Base-by-base conservation (phyloP, 352 stramenopile genomes). In the Globisporangium solare region DNA sequence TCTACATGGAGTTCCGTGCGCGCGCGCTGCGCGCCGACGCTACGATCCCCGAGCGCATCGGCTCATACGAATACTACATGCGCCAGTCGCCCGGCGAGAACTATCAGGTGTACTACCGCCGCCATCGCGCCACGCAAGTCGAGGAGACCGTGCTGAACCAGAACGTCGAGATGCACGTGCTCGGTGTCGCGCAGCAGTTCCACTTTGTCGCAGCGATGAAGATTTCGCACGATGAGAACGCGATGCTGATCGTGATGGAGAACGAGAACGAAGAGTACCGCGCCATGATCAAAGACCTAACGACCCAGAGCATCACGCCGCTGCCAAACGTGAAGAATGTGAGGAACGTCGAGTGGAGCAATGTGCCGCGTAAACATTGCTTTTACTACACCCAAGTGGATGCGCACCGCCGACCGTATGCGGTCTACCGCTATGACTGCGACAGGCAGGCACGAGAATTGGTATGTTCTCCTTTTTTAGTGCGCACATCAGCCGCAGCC, bases 361-460 rank as follows among this genome's bases (percentile, higher is more conserved):
- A 40, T 14, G 35, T 60, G 24, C 41, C 56, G 32, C 54, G 58
- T 6, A 39, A n/a, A 35, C 55, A n/a, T 49, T 60, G n/a, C 17
- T 91, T 94, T 42, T 92, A 92, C 54, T 92, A 79, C 63, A 92
- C 84, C 4, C 73, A 85, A 45, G 60, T 86, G n/a, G 84, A 94
- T 54, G 49, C 50, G 13, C 67, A 87, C 35, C 73, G 76, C 14
- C 78, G 84, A 8, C 84, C 84, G 2, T 76, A 72, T 59, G 67
- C 68, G 7, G 82, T 94, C 1, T 89, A 78, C 27, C 67, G 77
- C 17, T 89, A 88, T 67, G 73, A 86, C 50, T 56, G 78, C 47
- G n/a, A 57, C 39, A 79, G 64, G 8, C 49, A 73, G 3, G 47
- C 49, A 5, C 74, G 88, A 54, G 66, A 83, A 60, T 58, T 84